phyloP scores from a whole-genome alignment of 2,329 filamentous ascomycete species.

The Metarhizium robertsii region DNA sequence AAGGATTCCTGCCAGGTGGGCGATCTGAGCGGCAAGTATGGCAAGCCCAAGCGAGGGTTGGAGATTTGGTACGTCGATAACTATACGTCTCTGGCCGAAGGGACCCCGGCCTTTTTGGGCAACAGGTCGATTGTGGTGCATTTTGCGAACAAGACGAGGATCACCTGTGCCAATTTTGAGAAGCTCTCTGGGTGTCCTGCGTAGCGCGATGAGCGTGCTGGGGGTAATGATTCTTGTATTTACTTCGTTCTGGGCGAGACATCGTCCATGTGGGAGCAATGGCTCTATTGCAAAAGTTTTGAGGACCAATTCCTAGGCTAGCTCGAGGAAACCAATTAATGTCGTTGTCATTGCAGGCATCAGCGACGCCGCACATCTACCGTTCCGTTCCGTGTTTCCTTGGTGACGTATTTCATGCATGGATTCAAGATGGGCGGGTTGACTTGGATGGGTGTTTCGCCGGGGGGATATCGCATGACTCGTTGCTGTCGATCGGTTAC shows the following conservation, averaged over 20 bases:
- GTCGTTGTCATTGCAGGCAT: too few relatives aligned
- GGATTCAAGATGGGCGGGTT: too few relatives aligned
- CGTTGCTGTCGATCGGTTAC: too few relatives aligned
- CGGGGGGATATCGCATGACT: too few relatives aligned
- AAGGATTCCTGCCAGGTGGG: conserved; percentile 66
- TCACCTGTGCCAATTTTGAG: conserved; percentile 55
- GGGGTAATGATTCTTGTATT: not conserved
- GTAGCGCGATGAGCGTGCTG: not conserved
- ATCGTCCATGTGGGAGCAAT: too few relatives aligned
- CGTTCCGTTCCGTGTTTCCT: too few relatives aligned
- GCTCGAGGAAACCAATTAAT: too few relatives aligned
- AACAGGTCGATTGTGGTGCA: conserved; percentile 58
- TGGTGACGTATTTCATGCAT: too few relatives aligned
- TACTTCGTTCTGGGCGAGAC: not conserved
- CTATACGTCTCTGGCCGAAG: conserved; percentile 45
- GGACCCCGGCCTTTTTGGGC: conserved; percentile 49
- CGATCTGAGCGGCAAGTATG: conserved; percentile 67
- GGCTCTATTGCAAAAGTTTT: too few relatives aligned
- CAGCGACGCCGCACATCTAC: too few relatives aligned
- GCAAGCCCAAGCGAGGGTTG: conserved; percentile 37
- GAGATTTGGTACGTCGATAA: conserved; percentile 38
- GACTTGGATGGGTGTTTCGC: too few relatives aligned
- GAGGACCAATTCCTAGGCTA: too few relatives aligned
- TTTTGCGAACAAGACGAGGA: conserved; percentile 52
- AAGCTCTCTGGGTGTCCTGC: conserved; percentile 8